Evolutionary conservation across 2,329 filamentous ascomycete genomes (phyloP).

Genomic region (Neonectria faginata): DNA sequence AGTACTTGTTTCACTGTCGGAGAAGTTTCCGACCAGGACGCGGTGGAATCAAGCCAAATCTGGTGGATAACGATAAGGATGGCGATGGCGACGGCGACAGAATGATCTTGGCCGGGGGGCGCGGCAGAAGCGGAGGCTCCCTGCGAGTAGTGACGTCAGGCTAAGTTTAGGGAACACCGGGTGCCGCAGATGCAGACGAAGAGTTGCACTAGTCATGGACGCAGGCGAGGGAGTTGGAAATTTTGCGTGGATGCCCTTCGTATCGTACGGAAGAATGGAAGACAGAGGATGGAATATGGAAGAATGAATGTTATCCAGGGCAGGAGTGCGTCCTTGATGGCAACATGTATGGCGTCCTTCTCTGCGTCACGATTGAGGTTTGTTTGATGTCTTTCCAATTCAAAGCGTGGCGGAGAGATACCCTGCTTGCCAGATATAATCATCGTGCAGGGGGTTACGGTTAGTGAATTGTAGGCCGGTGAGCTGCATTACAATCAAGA

Average conservation of each 20-base stretch:
- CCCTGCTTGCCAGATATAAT: too few relatives aligned
- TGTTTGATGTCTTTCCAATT: not conserved
- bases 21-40: not conserved
- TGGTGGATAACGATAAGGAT: not conserved
- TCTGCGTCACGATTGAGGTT: not conserved
- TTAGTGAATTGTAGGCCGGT: not conserved
- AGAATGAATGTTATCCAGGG: not conserved
- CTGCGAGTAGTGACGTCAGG: slow-evolving; percentile 25
- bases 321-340: not conserved
- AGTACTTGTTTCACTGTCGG: not conserved
- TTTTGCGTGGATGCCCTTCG: not conserved
- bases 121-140: slow-evolving; percentile 6
- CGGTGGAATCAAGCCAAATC: not conserved
- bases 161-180: slow-evolving; percentile 1
- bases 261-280: not conserved
- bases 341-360: not conserved
- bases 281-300: not conserved
- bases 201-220: slow-evolving; percentile 2
- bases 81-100: not conserved
- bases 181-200: slow-evolving; percentile 3
- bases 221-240: not conserved
- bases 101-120: not conserved
- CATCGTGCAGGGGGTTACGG: not conserved
- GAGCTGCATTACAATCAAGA: not conserved
- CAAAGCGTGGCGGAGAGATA: not conserved